phyloP scores from a whole-genome alignment of 2,329 filamentous ascomycete genomes.

The Clonostachys byssicola region DNA sequence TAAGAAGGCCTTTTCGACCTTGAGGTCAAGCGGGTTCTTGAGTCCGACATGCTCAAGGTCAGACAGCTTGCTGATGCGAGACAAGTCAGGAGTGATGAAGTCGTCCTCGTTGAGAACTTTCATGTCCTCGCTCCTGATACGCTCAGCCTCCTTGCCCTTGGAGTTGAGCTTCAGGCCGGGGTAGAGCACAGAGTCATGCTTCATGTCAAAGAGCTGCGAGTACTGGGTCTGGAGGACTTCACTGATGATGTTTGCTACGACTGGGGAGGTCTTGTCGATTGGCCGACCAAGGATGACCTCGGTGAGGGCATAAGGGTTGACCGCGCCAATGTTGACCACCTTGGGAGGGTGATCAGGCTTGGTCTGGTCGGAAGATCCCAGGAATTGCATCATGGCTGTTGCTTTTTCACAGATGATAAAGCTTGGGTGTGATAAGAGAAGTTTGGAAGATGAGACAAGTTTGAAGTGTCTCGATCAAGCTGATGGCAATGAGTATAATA shows the following conservation, averaged over 20 bases:
- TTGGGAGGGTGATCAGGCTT: slow-evolving; percentile 28
- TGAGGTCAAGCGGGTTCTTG: slow-evolving; percentile 24
- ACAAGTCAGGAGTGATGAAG: slow-evolving; percentile 35
- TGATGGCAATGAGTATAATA: too few species aligned
- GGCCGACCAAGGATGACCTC: slow-evolving; percentile 36
- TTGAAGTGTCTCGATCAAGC: too few species aligned
- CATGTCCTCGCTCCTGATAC: slow-evolving; percentile 29
- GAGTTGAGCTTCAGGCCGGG: slow-evolving; percentile 34
- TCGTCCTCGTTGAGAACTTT: slow-evolving; percentile 34
- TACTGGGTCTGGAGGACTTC: slow-evolving; percentile 41
- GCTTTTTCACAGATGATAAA: too few species aligned
- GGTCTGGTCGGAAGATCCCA: too few species aligned
- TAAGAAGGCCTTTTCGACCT: slow-evolving; percentile 33
- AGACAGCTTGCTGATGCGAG: slow-evolving; percentile 24
- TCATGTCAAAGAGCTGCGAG: slow-evolving; percentile 41
- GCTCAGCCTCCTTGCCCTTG: slow-evolving; percentile 27
- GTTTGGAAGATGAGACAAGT: too few species aligned
- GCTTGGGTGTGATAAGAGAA: too few species aligned
- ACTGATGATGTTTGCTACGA: slow-evolving; percentile 26
- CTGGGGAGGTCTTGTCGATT: slow-evolving; percentile 27
- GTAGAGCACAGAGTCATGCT: slow-evolving; percentile 33
- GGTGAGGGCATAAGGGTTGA: slow-evolving; percentile 38
- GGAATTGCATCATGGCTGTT: too few species aligned
- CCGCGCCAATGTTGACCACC: slow-evolving; percentile 29
- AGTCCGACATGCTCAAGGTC: slow-evolving; percentile 35